Evolutionary conservation across 306 rosid species (phyloP), one percentile per base, ranked within the genome.

Genomic region (Fagus sylvatica): DNA sequence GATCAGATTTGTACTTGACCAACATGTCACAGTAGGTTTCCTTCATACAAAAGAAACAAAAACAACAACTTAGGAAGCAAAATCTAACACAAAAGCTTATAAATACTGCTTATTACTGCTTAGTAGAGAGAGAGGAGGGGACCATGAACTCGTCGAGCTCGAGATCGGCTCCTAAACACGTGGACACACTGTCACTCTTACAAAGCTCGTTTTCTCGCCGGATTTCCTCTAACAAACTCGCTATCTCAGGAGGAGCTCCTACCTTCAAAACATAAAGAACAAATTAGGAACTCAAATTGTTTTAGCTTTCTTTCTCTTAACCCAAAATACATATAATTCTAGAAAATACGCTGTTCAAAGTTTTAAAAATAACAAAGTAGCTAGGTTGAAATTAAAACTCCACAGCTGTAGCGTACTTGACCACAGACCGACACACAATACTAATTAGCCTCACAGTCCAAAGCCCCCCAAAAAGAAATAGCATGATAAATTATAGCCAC

Each of bases 131-230:
- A 71, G 56, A 32, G 65, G 76, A 85, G 92, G 92, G 89, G 93
- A 93, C 98, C 99, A 95, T 95, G 89, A 95, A 95, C 81, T 92
- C 93, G 65, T 93, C 99, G 65, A 95, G 98, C 91, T 92, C 99
- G 91, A 97, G 99, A 89, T 96, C 99, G 90, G 85, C 91, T 90
- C 99, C 97, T 56, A 82, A 77, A 85, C 96, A 90, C 93, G 97
- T 90, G 97, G 98, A 85, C 76, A 86, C 88, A 36, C 74, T 80
- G 76, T 89, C 87, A 28, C 81, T 69, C 85, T 88, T 88, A 70
- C 80, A 80, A 69, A 79, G 69, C 80, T 91, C 94, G 74, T 86
- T 87, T 85, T 91, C 91, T 81, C 80, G 80, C 55, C 88, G 89
- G 90, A 96, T 90, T 85, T 89, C 98, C 15, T 92, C 98, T 19